phyloP scores from a whole-genome alignment of 169 alveolate species.

The Cryptosporidium bovis region DNA sequence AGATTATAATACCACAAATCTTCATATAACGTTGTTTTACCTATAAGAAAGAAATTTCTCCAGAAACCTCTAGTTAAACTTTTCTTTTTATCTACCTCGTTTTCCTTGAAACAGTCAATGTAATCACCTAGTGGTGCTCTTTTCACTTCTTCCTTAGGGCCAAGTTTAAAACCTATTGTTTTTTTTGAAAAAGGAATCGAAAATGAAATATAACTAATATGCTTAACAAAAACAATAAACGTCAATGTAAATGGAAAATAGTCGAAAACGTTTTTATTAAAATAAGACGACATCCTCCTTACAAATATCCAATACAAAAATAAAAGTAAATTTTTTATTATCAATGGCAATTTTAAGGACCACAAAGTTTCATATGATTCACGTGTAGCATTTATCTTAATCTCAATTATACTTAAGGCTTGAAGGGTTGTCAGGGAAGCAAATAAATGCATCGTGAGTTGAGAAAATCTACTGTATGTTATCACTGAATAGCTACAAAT shows the following conservation, averaged over 20 bases:
- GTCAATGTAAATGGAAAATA: conserved; percentile 58
- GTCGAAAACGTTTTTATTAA: neutral
- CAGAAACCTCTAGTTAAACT: neutral
- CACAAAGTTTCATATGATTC: conserved; percentile 31
- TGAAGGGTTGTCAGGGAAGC: conserved; percentile 19
- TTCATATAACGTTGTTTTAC: conserved; percentile 43
- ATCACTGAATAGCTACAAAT: conserved; percentile 16
- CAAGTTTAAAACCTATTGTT: conserved; percentile 48
- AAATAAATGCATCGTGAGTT: conserved; percentile 7
- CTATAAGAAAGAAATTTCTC: conserved; percentile 8
- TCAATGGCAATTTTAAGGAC: conserved; percentile 43
- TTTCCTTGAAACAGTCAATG: conserved; percentile 3
- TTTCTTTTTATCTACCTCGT: neutral
- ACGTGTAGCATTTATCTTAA: conserved; percentile 34
- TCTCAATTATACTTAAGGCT: neutral
- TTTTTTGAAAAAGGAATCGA: conserved; percentile 50
- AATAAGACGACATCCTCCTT: conserved; percentile 16
- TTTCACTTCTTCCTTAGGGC: conserved; percentile 67
- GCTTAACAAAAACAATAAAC: neutral
- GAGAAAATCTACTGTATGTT: neutral
- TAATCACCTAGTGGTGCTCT: conserved; percentile 58
- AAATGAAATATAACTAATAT: conserved; percentile 5
- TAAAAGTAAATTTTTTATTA: conserved; percentile 41
- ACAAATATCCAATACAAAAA: conserved; percentile 40
- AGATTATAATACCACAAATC: conserved; percentile 54